phyloP scores from a whole-genome alignment of 179 eudicot genomes.

The Heliamphora pulchella region DNA sequence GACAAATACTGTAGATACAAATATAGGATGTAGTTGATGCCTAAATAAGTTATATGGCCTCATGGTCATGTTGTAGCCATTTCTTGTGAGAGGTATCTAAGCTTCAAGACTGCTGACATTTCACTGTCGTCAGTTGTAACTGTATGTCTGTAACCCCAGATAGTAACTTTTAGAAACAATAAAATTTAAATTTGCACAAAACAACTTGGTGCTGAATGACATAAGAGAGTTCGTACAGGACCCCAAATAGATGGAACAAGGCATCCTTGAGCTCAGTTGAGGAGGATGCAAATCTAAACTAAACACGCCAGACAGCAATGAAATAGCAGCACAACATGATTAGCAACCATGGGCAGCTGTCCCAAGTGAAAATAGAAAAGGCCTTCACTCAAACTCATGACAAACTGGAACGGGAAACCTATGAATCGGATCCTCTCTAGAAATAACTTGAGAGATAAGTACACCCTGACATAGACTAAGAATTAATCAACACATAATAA shows the following conservation, averaged over 20 bases:
- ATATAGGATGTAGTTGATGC: background rate
- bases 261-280: background rate
- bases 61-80: background rate
- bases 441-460: background rate
- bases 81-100: background rate
- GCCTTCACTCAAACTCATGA: background rate
- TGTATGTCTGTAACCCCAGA: background rate
- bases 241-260: background rate
- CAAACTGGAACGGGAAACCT: background rate
- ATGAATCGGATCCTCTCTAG: background rate
- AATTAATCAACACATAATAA: background rate
- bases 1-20: background rate
- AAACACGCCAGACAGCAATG: background rate
- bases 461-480: background rate
- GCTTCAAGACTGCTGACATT: background rate
- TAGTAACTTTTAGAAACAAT: background rate
- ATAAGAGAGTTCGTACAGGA: background rate
- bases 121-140: background rate
- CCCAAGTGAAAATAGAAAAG: conserved; percentile 2
- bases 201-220: background rate
- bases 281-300: background rate
- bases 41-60: background rate
- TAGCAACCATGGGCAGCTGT: background rate
- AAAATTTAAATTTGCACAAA: background rate
- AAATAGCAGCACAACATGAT: background rate